A percentile compares a stretch with the other conserved stretches of the same genome.
Evolutionary conservation across 257 asterid species (phyloP).

Genomic region (Oldenlandia corymbosa): DNA sequence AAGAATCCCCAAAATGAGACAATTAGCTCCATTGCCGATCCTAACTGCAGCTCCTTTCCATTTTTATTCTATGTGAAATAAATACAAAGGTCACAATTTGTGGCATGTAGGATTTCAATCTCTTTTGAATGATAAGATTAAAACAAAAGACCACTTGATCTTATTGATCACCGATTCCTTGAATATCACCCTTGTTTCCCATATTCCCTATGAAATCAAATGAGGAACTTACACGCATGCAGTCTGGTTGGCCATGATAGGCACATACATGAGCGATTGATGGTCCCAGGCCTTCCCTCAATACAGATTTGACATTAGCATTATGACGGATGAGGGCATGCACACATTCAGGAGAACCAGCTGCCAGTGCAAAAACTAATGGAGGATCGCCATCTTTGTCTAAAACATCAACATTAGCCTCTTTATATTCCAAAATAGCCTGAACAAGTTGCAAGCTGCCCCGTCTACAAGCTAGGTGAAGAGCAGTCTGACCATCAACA

Average conservation of each 20-base stretch:
- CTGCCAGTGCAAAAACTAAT: conserved; percentile 94
- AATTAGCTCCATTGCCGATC: neutral
- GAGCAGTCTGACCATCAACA: conserved; percentile 96
- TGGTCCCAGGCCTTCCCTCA: conserved; percentile 98
- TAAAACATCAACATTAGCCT: conserved; percentile 81
- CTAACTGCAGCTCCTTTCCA: too few species aligned
- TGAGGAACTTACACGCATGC: conserved; percentile 80
- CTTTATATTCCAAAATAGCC: conserved; percentile 67
- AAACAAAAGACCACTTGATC: too few species aligned
- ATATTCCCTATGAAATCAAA: conserved; percentile 4
- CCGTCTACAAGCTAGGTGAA: conserved; percentile 94
- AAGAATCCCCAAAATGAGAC: neutral
- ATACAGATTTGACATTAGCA: conserved; percentile 84
- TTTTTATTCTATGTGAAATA: too few species aligned
- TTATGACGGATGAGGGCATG: conserved; percentile 69
- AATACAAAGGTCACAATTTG: too few species aligned
- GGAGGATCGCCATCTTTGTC: conserved; percentile 99
- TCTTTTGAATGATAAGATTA: too few species aligned
- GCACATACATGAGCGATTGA: conserved; percentile 99
- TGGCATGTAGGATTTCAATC: neutral
- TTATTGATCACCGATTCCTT: too few species aligned
- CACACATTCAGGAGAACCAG: conserved; percentile 98
- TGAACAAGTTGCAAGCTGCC: conserved; percentile 90
- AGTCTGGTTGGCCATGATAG: conserved; percentile 98
- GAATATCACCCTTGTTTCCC: conserved; percentile 3